Conservation (phyloP, 345 rosid species). For the Cardamine chenopodiifolia region DNA sequence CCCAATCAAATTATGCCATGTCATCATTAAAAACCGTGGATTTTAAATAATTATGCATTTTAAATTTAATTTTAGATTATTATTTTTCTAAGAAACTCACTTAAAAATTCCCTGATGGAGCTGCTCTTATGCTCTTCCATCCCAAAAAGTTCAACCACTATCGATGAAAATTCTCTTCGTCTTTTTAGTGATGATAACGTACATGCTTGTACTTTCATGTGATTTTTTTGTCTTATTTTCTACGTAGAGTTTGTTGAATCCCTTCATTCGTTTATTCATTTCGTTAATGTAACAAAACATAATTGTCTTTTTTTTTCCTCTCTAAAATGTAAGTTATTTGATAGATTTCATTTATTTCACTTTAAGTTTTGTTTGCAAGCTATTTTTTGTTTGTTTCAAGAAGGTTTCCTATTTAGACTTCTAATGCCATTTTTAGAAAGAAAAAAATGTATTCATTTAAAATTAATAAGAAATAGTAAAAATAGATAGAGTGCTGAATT, state of each 20-base stretch:
- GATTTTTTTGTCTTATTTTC: slow-evolving; percentile 34
- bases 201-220: slow-evolving; percentile 54
- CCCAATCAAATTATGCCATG: too few species aligned
- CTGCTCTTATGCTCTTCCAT: too few species aligned
- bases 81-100: too few species aligned
- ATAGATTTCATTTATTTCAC: not conserved
- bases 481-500: too few species aligned
- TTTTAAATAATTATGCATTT: too few species aligned
- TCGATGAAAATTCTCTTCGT: slow-evolving; percentile 61
- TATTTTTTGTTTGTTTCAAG: not conserved
- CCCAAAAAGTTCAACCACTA: slow-evolving; percentile 29
- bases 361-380: not conserved
- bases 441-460: too few species aligned
- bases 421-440: too few species aligned
- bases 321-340: not conserved
- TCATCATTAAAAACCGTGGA: too few species aligned
- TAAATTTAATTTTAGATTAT: too few species aligned
- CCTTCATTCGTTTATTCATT: slow-evolving; percentile 26
- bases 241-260: not conserved
- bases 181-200: slow-evolving; percentile 89
- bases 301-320: not conserved
- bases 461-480: too few species aligned
- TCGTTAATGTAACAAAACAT: not conserved
- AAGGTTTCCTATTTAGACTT: too few species aligned
- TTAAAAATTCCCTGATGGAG: too few species aligned